Percentiles rank a stretch among this genome's conserved stretches.
Conservation (phyloP, 352 stramenopile genomes). For the Thraustochytrium sp. region DNA sequence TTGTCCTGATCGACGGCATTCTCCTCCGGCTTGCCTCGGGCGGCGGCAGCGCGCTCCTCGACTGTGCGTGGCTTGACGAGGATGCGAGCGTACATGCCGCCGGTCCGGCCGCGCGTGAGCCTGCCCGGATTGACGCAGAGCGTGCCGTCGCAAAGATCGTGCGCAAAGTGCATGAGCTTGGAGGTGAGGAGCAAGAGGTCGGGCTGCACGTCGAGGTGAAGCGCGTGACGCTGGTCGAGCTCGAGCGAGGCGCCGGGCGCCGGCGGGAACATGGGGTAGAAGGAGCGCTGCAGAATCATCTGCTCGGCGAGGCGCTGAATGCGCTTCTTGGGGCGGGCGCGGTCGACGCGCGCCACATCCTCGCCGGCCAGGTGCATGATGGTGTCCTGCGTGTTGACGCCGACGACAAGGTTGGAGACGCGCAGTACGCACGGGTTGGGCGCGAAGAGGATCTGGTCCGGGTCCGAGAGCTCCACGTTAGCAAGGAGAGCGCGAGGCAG, state of each 20-base stretch:
- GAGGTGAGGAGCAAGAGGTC: constrained; percentile 91
- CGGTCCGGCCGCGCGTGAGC: constrained; percentile 15
- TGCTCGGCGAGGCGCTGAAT: constrained; percentile 63
- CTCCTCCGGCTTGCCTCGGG: too few species aligned
- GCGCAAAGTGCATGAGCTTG: constrained; percentile 66
- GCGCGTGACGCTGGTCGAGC: constrained; percentile 79
- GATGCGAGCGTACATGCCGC: constrained; percentile 4
- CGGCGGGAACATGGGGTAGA: constrained; percentile 68
- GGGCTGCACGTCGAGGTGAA: constrained; percentile 78
- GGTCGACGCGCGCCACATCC: constrained; percentile 57
- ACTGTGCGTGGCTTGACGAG: background rate
- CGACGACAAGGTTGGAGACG: constrained; percentile 81
- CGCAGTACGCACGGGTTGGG: constrained; percentile 87
- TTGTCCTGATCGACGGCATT: too few species aligned
- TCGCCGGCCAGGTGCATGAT: constrained; percentile 69
- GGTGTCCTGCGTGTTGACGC: constrained; percentile 82
- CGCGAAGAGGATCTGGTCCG: constrained; percentile 81
- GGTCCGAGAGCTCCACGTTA: background rate
- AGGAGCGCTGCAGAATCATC: constrained; percentile 67
- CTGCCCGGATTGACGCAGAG: constrained; percentile 66
- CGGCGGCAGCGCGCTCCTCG: background rate
- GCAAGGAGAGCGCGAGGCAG: constrained; percentile 60
- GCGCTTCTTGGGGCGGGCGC: constrained; percentile 45
- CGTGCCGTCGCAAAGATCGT: constrained; percentile 73
- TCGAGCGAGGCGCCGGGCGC: constrained; percentile 69